Base-by-base conservation (phyloP, 306 rosid genomes). In the Corylus avellana region DNA sequence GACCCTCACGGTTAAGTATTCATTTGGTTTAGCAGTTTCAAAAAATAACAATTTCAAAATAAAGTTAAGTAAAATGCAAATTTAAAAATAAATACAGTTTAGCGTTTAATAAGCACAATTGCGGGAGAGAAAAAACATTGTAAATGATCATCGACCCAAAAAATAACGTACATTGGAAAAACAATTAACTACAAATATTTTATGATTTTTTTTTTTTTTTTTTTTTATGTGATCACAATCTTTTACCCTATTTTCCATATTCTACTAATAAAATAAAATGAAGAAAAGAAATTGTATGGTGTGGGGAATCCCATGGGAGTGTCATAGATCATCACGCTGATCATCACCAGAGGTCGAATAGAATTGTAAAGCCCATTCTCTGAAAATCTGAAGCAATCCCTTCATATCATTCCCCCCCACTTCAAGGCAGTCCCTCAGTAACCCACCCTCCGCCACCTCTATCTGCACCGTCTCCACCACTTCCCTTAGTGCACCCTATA, bases 401-500 rank as follows among this genome's bases (percentile, higher is more conserved):
- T 85, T 80, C 22, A 94, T 83, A 83, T 94, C 98, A 37, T 83
- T 83, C 81, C 84, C 80, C 17, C 93, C 94, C 83, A 94, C 8
- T 78, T 88, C 91, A 49, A 94, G 92, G 59, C 94, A 92, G 62
- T 94, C 98, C 85, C 71, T 88, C n/a, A 94, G 74, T 17, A 94
- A 80, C 51, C 85, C 94, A 18, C 97, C 98, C 29, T 91, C 87
- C 82, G 86, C 83, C 76, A 89, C 93, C 83, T 94, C 97, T 44
- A 5, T 70, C 17, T 86, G 83, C 83, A 91, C 83, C n/a, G 88
- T 72, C 89, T 86, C 86, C 85, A 89, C 89, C 72, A 84, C 77
- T 70, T 87, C 85, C 75, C 88, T 89, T 92, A 86, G 59, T 37
- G 47, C 37, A 47, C 79, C 93, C 98, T 22, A 22, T 22, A 22